Conservation (phyloP, 768 basidiomycete species). For the Mycena galericulata region DNA sequence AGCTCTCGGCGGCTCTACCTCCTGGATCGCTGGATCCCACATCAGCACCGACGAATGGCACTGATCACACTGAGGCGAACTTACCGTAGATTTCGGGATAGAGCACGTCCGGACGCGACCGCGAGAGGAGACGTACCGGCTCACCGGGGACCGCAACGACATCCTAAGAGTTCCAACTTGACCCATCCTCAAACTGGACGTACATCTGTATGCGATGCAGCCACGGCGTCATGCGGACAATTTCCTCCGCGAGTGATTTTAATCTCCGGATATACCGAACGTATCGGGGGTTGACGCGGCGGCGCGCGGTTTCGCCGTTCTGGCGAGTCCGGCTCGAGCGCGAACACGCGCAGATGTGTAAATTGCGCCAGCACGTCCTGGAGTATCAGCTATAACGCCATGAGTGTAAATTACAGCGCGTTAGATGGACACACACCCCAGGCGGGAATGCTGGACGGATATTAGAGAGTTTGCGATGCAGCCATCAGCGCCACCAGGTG, state of each 20-base stretch:
- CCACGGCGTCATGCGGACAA: not conserved
- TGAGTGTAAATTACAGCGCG: not conserved
- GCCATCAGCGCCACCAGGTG: too few species aligned
- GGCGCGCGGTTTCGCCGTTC: not conserved
- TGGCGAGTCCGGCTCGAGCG: not conserved
- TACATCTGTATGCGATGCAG: not conserved
- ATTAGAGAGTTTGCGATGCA: too few species aligned
- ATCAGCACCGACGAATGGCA: too few species aligned
- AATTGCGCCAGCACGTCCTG: not conserved
- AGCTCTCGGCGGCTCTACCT: too few species aligned
- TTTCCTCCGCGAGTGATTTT: not conserved
- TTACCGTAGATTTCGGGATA: not conserved
- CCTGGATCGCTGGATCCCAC: too few species aligned
- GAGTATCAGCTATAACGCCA: not conserved
- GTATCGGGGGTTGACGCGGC: not conserved
- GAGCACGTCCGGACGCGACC: not conserved
- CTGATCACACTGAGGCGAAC: too few species aligned
- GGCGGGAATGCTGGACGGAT: too few species aligned
- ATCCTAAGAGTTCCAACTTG: not conserved
- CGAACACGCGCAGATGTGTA: not conserved
- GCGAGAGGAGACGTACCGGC: not conserved
- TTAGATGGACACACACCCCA: too few species aligned
- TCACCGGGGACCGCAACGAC: not conserved
- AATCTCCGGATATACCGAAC: not conserved
- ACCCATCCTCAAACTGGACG: not conserved